These are phyloP conservation scores for Kwoniella europaea DNA, from an alignment of 768 basidiomycete species.

Conservation along the genomic window DNA sequence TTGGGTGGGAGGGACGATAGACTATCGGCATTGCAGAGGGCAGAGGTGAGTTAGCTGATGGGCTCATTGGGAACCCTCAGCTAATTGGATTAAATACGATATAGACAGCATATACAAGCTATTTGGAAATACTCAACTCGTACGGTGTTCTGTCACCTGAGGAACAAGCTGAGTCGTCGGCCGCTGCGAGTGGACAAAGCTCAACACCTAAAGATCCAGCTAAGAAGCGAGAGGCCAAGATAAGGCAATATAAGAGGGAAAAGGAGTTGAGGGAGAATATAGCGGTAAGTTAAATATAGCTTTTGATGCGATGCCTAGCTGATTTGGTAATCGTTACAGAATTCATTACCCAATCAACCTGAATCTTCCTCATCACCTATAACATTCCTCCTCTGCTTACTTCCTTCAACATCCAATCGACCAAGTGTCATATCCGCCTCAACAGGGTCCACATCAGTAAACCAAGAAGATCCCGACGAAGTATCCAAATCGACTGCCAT, in stretches of 20 bases:
- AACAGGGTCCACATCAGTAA: constrained; percentile 40
- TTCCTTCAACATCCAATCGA: constrained; percentile 22
- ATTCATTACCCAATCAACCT: constrained; percentile 23
- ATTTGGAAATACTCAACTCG: constrained; percentile 44
- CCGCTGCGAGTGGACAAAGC: constrained; percentile 19
- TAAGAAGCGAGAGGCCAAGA: constrained; percentile 81
- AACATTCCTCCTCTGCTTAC: constrained; percentile 40
- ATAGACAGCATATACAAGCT: constrained; percentile 46
- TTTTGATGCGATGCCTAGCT: background rate
- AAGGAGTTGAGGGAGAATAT: constrained; percentile 75
- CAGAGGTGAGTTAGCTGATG: constrained; percentile 43
- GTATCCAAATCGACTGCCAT: constrained; percentile 63
- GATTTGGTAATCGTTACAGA: constrained; percentile 42
- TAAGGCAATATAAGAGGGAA: constrained; percentile 84
- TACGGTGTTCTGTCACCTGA: constrained; percentile 49
- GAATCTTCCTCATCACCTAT: constrained; percentile 39
- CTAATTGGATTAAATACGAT: background rate
- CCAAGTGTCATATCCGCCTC: constrained; percentile 13
- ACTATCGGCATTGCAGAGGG: constrained; percentile 39
- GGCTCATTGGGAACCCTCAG: background rate
- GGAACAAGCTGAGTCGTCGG: constrained; percentile 44
- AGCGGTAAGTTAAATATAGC: constrained; percentile 62
- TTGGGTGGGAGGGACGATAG: constrained; percentile 46
- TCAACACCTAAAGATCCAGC: constrained; percentile 64
- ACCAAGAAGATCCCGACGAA: constrained; percentile 30